Evolutionary conservation across 768 basidiomycete genomes (phyloP), one percentile per base, ranked within the genome.

Genomic region (Clavulina sp.): DNA sequence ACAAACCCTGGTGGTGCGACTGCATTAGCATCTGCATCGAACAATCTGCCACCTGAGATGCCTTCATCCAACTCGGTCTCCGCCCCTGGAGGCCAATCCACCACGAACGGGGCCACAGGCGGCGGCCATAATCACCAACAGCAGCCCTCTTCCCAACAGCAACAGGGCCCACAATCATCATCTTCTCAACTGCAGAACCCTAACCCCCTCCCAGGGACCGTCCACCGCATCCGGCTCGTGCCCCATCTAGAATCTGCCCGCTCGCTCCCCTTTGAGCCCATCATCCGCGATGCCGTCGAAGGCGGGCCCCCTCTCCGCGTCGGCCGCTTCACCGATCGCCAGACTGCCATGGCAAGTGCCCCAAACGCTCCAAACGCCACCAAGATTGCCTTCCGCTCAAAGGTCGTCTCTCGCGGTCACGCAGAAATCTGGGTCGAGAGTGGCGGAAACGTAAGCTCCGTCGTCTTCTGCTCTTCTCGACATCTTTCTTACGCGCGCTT

Each of bases 341-440:
- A 59, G 21, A 77, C 79, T 4, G 81, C 80, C 21, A 66, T 80
- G 51, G 71, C 76, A 18, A 76, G 77, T 16, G 52, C 52, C 19
- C 75, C 78, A 56, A 78, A 81, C 59, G 74, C 83, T 23, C 66
- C 77, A 31, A 78, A 76, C 44, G 76, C 81, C 32, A 81, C 79
- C 66, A 89, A 91, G 62, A 79, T 96, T 46, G 91, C 89, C 0
- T 97, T 97, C 74, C 84, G 85, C 67, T 80, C 76, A 64, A 96
- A 96, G 66, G 93, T 96, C 64, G 92, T 97, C 60, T 86, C 83
- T 36, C 73, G 93, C 34, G 80, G 83, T 0, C 93, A 96, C 63
- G 93, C 93, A 0, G 93, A 97, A 72, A 80, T 96, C 31, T 95
- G 89, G 88, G 72, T 77, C 47, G 68, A 69, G 56, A 57, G 60